Evolutionary conservation across 495 filamentous ascomycete genomes (phyloP).

Genomic region (Massariosphaeria phaeospora): DNA sequence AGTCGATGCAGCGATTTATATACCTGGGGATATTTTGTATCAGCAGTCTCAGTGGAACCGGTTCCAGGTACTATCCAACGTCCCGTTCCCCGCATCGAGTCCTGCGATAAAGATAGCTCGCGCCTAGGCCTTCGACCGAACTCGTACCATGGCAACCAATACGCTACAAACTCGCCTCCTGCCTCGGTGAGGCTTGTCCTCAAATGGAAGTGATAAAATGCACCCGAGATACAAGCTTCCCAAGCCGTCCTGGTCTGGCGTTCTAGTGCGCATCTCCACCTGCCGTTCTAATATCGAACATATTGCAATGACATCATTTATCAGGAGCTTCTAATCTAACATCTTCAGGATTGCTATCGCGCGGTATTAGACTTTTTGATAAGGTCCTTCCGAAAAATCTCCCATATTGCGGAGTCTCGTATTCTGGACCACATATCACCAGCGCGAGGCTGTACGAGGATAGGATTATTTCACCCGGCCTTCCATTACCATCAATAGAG

Average conservation of each 20-base stretch:
- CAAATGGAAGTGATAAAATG: background rate
- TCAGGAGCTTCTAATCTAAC: background rate
- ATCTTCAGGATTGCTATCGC: background rate
- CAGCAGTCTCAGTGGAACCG: too few relatives aligned
- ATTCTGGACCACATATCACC: too few relatives aligned
- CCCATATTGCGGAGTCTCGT: background rate
- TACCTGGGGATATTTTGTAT: background rate
- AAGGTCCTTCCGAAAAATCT: background rate
- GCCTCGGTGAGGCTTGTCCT: too few relatives aligned
- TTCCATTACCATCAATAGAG: too few relatives aligned
- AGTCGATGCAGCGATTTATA: background rate
- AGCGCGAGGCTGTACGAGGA: too few relatives aligned
- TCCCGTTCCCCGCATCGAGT: background rate
- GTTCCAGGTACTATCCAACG: background rate
- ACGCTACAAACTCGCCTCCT: background rate
- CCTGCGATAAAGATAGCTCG: background rate
- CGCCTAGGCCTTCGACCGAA: background rate
- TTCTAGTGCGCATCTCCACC: background rate
- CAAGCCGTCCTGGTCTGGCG: background rate
- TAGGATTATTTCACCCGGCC: too few relatives aligned
- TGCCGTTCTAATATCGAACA: background rate
- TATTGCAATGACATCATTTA: constrained; percentile 2
- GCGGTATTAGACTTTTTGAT: background rate
- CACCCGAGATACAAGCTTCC: background rate
- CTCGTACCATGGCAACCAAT: background rate